Conservation (phyloP, 805 yeast genomes). For the Yarrowia yakushimensis region DNA sequence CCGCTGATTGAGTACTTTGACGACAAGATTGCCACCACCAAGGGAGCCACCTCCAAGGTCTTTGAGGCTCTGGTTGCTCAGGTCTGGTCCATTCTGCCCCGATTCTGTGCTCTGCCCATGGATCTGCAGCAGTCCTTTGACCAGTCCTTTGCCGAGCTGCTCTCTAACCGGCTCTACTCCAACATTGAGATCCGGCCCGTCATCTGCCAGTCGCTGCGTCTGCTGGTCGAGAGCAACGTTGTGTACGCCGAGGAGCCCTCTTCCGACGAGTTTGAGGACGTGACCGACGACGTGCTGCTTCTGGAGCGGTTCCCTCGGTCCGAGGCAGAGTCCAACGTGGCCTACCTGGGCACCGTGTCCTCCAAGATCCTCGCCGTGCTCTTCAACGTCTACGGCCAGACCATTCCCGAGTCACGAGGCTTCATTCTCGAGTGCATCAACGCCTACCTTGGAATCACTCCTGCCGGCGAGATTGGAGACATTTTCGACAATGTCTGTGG, state of each 20-base stretch:
- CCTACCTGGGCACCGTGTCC: conserved; percentile 56
- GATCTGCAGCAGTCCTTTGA: conserved; percentile 66
- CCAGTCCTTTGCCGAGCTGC: conserved; percentile 69
- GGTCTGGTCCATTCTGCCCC: conserved; percentile 87
- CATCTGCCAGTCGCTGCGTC: conserved; percentile 78
- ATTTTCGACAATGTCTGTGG: conserved; percentile 86
- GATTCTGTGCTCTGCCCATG: conserved; percentile 79
- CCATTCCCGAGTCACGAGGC: conserved; percentile 77
- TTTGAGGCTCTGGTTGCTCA: conserved; percentile 85
- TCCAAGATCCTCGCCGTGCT: conserved; percentile 78
- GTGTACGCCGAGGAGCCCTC: conserved; percentile 57
- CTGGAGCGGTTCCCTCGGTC: conserved; percentile 58
- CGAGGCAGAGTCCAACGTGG: conserved; percentile 54
- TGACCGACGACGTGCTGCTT: conserved; percentile 54
- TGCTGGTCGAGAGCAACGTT: conserved; percentile 72
- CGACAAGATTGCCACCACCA: conserved; percentile 29
- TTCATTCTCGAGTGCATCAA: conserved; percentile 84
- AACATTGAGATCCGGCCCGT: conserved; percentile 70
- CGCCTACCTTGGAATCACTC: conserved; percentile 66
- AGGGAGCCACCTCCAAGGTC: conserved; percentile 60
- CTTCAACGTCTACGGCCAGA: conserved; percentile 89
- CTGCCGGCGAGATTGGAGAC: conserved; percentile 59
- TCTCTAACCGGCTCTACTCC: conserved; percentile 72
- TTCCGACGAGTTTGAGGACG: conserved; percentile 25
- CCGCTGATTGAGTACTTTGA: conserved; percentile 50